phyloP scores from a whole-genome alignment of 1,284 basidiomycete species.

The Ustilago lituana region DNA sequence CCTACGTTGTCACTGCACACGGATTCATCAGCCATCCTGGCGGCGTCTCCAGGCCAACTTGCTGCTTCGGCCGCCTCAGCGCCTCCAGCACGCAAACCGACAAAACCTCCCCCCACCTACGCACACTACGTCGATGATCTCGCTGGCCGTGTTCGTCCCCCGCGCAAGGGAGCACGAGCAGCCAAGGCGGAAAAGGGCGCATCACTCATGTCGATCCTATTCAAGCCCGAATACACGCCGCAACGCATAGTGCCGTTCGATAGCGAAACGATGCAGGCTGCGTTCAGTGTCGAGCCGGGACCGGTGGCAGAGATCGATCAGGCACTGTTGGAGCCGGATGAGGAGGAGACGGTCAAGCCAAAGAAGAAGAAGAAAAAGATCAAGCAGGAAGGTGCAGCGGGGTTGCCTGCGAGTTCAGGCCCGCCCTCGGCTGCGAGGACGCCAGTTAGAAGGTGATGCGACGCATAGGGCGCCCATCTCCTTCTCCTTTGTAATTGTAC shows the following conservation, averaged over 20 bases:
- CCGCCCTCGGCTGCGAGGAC: slow-evolving; percentile 22
- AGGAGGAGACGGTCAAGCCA: slow-evolving; percentile 31
- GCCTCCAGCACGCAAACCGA: slow-evolving; percentile 25
- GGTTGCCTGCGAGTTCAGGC: slow-evolving; percentile 7
- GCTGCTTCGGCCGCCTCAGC: slow-evolving; percentile 32
- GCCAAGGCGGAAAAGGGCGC: slow-evolving; percentile 21
- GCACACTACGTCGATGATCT: slow-evolving; percentile 49
- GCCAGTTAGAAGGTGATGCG: slow-evolving; percentile 13
- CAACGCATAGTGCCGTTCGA: slow-evolving; percentile 47
- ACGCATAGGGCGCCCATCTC: too few species aligned
- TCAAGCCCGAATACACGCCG: slow-evolving; percentile 52
- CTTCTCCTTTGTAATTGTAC: slow-evolving; percentile 11
- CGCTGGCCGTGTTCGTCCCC: slow-evolving; percentile 39
- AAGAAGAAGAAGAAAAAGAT: slow-evolving; percentile 45
- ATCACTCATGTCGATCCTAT: slow-evolving; percentile 29
- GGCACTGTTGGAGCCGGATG: slow-evolving; percentile 45
- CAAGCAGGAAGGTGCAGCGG: slow-evolving; percentile 11
- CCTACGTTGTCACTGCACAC: slow-evolving; percentile 36
- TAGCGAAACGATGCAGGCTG: slow-evolving; percentile 35
- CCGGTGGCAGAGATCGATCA: slow-evolving; percentile 46
- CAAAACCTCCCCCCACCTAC: slow-evolving; percentile 44
- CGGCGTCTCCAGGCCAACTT: slow-evolving; percentile 30
- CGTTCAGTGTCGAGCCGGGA: slow-evolving; percentile 41
- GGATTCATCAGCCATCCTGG: slow-evolving; percentile 39
- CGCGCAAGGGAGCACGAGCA: slow-evolving; percentile 23